Percentiles rank a stretch among this genome's conserved stretches.
These are phyloP conservation scores for Patellaria atrata DNA, from an alignment of 495 filamentous ascomycete species.

Conservation along the genomic window DNA sequence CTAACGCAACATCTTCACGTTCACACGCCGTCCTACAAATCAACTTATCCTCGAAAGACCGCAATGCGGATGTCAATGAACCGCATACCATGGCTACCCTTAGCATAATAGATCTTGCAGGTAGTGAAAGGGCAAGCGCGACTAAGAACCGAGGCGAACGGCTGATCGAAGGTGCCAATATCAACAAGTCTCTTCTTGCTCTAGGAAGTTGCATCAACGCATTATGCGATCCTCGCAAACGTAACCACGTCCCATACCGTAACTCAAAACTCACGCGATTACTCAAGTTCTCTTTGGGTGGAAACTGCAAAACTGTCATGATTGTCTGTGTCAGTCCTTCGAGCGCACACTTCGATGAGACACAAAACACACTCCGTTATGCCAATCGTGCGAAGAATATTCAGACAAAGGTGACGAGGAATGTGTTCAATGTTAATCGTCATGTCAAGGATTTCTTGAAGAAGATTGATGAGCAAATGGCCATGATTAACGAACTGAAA, in stretches of 20 bases:
- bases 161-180: slow-evolving; percentile 89
- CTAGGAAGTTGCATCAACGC: slow-evolving; percentile 98
- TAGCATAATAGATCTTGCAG: slow-evolving; percentile 94
- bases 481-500: slow-evolving; percentile 83
- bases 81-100: slow-evolving; percentile 95
- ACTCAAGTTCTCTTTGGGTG: slow-evolving; percentile 91
- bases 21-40: slow-evolving; percentile 99
- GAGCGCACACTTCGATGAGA: slow-evolving; percentile 95
- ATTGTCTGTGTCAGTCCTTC: slow-evolving; percentile 97
- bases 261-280: slow-evolving; percentile 95
- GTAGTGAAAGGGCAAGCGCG: slow-evolving; percentile 89
- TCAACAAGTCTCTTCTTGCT: slow-evolving; percentile 94
- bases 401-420: slow-evolving; percentile 95
- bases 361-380: slow-evolving; percentile 94
- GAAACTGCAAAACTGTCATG: slow-evolving; percentile 99
- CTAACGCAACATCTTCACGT: slow-evolving; percentile 93
- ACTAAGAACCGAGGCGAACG: slow-evolving; percentile 94
- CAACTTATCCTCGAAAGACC: slow-evolving; percentile 84
- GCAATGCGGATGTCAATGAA: slow-evolving; percentile 85
- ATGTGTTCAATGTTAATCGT: slow-evolving; percentile 97
- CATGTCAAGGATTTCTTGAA: slow-evolving; percentile 97
- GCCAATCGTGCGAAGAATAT: slow-evolving; percentile 99
- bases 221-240: slow-evolving; percentile 84
- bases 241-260: slow-evolving; percentile 89
- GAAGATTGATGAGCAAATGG: slow-evolving; percentile 95